A percentile compares a stretch with the other conserved stretches of the same genome.
Evolutionary conservation across 2,329 filamentous ascomycete genomes (phyloP).

Genomic region (Sclerotinia glacialis): DNA sequence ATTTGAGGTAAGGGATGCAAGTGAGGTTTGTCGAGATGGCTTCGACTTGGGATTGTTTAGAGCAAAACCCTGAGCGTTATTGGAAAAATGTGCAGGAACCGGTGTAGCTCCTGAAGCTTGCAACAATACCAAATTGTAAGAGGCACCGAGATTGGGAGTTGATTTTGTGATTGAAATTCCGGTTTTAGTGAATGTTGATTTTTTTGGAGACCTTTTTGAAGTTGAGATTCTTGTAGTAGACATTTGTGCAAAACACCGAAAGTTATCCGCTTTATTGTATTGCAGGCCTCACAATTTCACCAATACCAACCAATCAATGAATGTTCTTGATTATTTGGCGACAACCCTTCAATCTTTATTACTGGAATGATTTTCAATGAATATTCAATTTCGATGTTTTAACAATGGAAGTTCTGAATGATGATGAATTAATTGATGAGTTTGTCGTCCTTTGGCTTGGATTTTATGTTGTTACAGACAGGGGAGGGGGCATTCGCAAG

Average conservation of each 20-base stretch:
- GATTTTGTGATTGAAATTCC: slow-evolving; percentile 47
- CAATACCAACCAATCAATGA: slow-evolving; percentile 10
- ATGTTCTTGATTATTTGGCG: neutral
- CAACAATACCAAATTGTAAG: slow-evolving; percentile 28
- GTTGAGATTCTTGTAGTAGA: slow-evolving; percentile 11
- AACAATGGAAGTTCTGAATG: neutral
- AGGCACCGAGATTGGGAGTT: slow-evolving; percentile 55
- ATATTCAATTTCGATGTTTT: neutral
- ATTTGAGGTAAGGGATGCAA: slow-evolving; percentile 64
- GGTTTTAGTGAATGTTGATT: slow-evolving; percentile 13
- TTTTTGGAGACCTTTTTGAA: slow-evolving; percentile 18
- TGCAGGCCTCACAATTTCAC: slow-evolving; percentile 9
- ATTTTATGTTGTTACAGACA: neutral
- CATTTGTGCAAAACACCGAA: slow-evolving; percentile 10
- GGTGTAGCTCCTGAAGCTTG: slow-evolving; percentile 21
- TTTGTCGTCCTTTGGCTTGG: slow-evolving; percentile 1
- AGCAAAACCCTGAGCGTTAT: slow-evolving; percentile 13
- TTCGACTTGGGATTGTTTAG: slow-evolving; percentile 10
- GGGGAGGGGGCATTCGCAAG: neutral
- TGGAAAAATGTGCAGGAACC: neutral
- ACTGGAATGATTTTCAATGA: neutral
- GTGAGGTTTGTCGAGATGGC: slow-evolving; percentile 62
- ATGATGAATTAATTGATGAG: neutral
- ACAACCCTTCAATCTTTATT: neutral
- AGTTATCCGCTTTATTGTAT: neutral